These are phyloP conservation scores for Apodospora peruviana DNA, from an alignment of 495 filamentous ascomycete species.

Conservation along the genomic window DNA sequence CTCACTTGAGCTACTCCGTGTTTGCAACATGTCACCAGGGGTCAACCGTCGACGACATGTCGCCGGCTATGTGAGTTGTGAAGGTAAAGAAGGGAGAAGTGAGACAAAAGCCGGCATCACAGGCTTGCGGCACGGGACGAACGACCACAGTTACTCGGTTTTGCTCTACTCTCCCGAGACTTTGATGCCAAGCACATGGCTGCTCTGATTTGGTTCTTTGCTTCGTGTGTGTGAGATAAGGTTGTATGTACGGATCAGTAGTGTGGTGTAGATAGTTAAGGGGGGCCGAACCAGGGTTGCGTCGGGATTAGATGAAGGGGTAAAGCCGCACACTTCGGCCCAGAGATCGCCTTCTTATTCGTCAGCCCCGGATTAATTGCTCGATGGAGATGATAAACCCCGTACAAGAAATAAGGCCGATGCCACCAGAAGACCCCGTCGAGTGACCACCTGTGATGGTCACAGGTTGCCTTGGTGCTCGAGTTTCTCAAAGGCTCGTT, in stretches of 20 bases:
- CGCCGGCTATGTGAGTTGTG: too few species aligned
- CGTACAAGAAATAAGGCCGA: constrained; percentile 21
- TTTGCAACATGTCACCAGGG: too few species aligned
- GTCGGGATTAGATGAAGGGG: constrained; percentile 14
- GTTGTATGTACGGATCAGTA: too few species aligned
- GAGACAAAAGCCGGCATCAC: background rate
- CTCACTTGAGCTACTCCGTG: background rate
- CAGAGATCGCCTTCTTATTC: constrained; percentile 12
- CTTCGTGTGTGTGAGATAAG: too few species aligned
- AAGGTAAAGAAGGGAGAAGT: background rate
- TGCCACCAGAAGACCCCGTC: constrained; percentile 11
- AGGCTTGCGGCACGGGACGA: background rate
- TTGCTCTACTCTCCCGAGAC: background rate
- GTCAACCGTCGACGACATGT: too few species aligned
- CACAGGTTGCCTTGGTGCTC: background rate
- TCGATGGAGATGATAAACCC: constrained; percentile 2
- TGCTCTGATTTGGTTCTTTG: too few species aligned
- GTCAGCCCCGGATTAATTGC: constrained; percentile 7
- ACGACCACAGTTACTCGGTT: background rate
- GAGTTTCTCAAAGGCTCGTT: background rate
- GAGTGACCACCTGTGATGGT: constrained; percentile 3
- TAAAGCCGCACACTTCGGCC: constrained; percentile 1
- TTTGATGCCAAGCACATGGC: too few species aligned
- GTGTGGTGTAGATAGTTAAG: too few species aligned
- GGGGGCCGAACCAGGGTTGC: too few species aligned